A percentile compares a stretch with the other conserved stretches of the same genome.
Conservation (phyloP, 2,329 filamentous ascomycete genomes). For the Endocalyx cinctus region DNA sequence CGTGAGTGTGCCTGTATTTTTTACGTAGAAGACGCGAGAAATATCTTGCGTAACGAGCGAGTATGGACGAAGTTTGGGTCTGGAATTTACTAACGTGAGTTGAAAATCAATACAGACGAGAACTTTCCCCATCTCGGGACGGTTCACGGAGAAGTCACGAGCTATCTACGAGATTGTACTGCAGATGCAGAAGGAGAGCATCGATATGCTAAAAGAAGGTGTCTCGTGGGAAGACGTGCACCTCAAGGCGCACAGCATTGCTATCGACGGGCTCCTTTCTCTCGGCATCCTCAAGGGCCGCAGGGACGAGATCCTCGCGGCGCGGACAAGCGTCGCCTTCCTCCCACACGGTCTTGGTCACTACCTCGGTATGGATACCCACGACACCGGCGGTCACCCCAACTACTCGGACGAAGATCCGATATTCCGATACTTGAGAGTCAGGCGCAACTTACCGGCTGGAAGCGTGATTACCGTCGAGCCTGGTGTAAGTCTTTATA, state of each 20-base stretch:
- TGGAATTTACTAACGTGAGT: too few species aligned
- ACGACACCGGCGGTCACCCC: conserved; percentile 76
- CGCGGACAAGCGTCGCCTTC: conserved; percentile 81
- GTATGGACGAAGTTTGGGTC: too few species aligned
- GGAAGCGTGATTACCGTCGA: conserved; percentile 90
- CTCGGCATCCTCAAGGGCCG: conserved; percentile 70
- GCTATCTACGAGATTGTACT: conserved; percentile 80
- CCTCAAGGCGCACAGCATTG: conserved; percentile 71
- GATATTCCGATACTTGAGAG: conserved; percentile 82
- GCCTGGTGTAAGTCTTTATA: conserved; percentile 61
- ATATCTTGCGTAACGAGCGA: too few species aligned
- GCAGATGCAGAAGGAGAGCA: conserved; percentile 79
- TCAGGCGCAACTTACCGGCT: conserved; percentile 69
- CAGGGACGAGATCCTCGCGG: conserved; percentile 68
- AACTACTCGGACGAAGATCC: conserved; percentile 75
- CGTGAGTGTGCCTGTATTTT: conserved; percentile 31
- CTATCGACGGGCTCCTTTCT: conserved; percentile 71
- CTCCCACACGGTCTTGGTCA: conserved; percentile 90
- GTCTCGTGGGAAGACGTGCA: conserved; percentile 81
- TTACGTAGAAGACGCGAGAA: too few species aligned
- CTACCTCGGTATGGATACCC: conserved; percentile 88
- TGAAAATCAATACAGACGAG: conserved; percentile 66
- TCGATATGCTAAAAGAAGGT: conserved; percentile 66
- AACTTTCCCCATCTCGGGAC: conserved; percentile 76
- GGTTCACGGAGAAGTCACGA: conserved; percentile 64